Percentiles rank a stretch among this genome's conserved stretches.
phyloP scores from a whole-genome alignment of 2,329 filamentous ascomycete genomes.

The Claviceps purpurea region DNA sequence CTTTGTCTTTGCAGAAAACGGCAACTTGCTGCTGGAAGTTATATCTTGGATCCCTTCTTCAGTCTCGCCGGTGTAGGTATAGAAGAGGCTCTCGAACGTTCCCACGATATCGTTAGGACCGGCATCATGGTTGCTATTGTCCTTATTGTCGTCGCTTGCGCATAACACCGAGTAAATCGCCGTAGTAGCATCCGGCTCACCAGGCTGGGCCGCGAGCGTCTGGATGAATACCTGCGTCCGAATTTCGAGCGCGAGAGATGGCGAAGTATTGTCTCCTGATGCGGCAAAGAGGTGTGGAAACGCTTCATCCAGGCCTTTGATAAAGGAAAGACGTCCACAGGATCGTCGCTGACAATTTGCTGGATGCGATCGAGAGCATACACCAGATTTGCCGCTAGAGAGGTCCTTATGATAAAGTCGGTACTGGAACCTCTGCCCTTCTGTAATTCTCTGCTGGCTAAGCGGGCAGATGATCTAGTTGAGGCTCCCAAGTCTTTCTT shows the following conservation, averaged over 20 bases:
- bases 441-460: not conserved
- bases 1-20: slow-evolving; percentile 1
- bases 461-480: too few relatives aligned
- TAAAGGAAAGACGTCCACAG: slow-evolving; percentile 13
- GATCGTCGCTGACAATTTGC: slow-evolving; percentile 3
- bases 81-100: slow-evolving; percentile 15
- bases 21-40: not conserved
- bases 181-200: slow-evolving; percentile 7
- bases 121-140: not conserved
- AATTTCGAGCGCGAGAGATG: slow-evolving; percentile 19
- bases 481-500: too few relatives aligned
- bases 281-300: slow-evolving; percentile 18
- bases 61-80: not conserved
- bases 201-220: slow-evolving; percentile 7
- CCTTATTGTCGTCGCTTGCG: not conserved
- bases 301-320: slow-evolving; percentile 18
- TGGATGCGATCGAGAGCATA: slow-evolving; percentile 18
- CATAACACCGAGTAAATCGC: slow-evolving; percentile 20
- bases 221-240: slow-evolving; percentile 24
- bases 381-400: slow-evolving; percentile 23
- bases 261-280: slow-evolving; percentile 9
- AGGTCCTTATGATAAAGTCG: slow-evolving; percentile 2
- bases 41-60: not conserved
- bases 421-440: not conserved
- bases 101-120: slow-evolving; percentile 9